Evolutionary conservation across 176 grass and related monocot genomes (phyloP).

Genomic region (Saccharum spontaneum): DNA sequence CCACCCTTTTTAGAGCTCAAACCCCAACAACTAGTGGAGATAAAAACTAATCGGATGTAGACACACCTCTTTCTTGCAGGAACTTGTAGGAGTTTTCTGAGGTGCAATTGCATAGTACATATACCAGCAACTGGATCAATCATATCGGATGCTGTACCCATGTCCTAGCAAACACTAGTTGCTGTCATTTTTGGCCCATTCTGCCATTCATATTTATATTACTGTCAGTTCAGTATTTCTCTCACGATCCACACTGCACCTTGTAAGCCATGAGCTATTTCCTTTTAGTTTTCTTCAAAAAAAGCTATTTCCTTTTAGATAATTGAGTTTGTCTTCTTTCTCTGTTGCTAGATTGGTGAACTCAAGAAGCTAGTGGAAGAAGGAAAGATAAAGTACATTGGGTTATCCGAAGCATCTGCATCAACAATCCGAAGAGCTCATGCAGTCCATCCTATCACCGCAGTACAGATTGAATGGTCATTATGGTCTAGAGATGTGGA

Average conservation of each 20-base stretch:
- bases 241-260: background rate
- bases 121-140: background rate
- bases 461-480: slow-evolving; percentile 66
- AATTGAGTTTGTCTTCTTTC: background rate
- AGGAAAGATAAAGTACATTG: slow-evolving; percentile 74
- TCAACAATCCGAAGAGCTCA: slow-evolving; percentile 75
- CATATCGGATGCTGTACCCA: background rate
- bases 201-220: background rate
- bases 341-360: slow-evolving; percentile 48
- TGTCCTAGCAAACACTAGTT: background rate
- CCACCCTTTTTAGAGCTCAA: background rate
- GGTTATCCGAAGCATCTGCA: slow-evolving; percentile 59
- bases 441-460: slow-evolving; percentile 64
- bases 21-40: background rate
- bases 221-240: background rate
- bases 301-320: background rate
- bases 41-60: background rate
- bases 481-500: slow-evolving; percentile 68
- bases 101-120: background rate
- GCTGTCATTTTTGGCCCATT: background rate
- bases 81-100: background rate
- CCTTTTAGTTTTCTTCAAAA: no score
- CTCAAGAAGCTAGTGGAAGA: slow-evolving; percentile 67
- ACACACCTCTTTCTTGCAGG: background rate
- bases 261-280: background rate